These are phyloP conservation scores for Populus hybrid DNA, from an alignment of 441 rosid species.

Conservation along the genomic window DNA sequence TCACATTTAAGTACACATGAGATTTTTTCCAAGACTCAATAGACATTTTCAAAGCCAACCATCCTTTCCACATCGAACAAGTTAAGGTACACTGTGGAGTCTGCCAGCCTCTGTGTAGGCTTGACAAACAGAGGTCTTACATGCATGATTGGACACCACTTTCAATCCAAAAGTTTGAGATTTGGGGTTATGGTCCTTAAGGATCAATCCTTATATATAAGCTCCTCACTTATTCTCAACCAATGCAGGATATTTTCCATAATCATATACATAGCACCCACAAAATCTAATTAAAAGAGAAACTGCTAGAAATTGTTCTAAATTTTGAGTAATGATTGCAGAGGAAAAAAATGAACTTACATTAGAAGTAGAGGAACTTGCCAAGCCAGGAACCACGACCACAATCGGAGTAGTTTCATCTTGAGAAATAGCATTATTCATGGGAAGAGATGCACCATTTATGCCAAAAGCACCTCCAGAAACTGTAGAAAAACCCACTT, in stretches of 20 bases:
- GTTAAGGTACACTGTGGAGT: neutral
- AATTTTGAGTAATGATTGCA: neutral
- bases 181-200: neutral
- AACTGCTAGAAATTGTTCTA: neutral
- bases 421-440: constrained; percentile 30
- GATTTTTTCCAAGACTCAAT: neutral
- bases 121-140: neutral
- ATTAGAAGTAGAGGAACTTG: constrained; percentile 75
- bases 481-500: constrained; percentile 32
- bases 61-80: neutral
- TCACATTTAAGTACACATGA: neutral
- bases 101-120: neutral
- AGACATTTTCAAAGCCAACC: neutral
- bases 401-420: constrained; percentile 63
- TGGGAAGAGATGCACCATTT: no score
- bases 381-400: constrained; percentile 74
- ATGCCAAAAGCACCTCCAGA: constrained; percentile 23
- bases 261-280: neutral
- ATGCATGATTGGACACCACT: neutral
- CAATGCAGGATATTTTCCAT: no score
- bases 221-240: neutral
- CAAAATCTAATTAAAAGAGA: neutral
- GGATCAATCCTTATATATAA: neutral
- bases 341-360: constrained; percentile 38
- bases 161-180: neutral